These are phyloP conservation scores for Ceratobasidium theobromae DNA, from an alignment of 1,284 basidiomycete species.

Conservation along the genomic window DNA sequence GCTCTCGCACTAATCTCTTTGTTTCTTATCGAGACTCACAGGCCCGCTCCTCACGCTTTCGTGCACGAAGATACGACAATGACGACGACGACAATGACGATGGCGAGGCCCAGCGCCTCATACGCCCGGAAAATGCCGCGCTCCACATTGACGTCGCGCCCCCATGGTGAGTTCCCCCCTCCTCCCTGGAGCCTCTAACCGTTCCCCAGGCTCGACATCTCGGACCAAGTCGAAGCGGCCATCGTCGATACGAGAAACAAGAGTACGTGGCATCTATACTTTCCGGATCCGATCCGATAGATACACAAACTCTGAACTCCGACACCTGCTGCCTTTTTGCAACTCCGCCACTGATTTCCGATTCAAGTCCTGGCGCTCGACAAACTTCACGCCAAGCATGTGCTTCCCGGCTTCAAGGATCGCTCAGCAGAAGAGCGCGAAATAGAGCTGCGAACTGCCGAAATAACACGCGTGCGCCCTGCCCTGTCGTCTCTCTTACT, in stretches of 20 bases:
- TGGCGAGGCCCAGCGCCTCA: constrained; percentile 75
- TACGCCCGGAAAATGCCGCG: constrained; percentile 51
- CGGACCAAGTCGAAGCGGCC: constrained; percentile 83
- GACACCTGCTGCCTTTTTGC: constrained; percentile 4
- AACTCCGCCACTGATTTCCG: constrained; percentile 28
- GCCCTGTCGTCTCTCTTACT: too few species aligned
- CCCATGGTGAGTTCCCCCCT: constrained; percentile 39
- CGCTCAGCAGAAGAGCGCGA: constrained; percentile 90
- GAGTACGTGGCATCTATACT: constrained; percentile 58
- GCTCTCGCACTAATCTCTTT: constrained; percentile 91
- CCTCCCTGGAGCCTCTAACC: constrained; percentile 37
- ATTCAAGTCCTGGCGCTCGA: constrained; percentile 74
- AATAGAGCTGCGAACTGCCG: constrained; percentile 83
- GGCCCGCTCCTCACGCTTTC: constrained; percentile 47
- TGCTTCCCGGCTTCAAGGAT: constrained; percentile 94
- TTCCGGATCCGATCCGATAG: constrained; percentile 31
- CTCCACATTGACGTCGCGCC: constrained; percentile 63
- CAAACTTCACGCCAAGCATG: constrained; percentile 93
- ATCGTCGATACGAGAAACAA: constrained; percentile 70
- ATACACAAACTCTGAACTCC: constrained; percentile 24
- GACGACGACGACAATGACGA: constrained; percentile 43
- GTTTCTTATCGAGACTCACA: constrained; percentile 88
- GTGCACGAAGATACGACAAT: constrained; percentile 42
- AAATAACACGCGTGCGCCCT: constrained; percentile 79
- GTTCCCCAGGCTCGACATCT: constrained; percentile 77